phyloP scores from a whole-genome alignment of 805 yeast genomes.

The Clavispora vitiphila region DNA sequence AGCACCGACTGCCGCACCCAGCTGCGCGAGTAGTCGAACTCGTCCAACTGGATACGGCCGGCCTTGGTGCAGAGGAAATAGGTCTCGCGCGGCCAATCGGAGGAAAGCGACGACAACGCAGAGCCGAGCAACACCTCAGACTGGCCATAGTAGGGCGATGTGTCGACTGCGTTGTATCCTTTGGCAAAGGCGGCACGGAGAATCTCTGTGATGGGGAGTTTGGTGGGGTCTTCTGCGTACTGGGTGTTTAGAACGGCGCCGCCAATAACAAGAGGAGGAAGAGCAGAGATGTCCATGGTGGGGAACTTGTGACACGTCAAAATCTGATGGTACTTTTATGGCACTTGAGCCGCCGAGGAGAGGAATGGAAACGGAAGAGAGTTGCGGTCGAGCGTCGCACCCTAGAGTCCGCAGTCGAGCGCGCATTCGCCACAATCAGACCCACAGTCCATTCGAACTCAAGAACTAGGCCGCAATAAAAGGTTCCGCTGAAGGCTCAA shows the following conservation, averaged over 20 bases:
- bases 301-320: no score
- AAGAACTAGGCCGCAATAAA: no score
- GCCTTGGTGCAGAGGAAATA: slow-evolving; percentile 81
- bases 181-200: slow-evolving; percentile 53
- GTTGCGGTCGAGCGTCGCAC: no score
- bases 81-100: slow-evolving; percentile 47
- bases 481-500: no score
- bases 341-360: no score
- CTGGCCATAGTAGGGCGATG: slow-evolving; percentile 92
- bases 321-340: no score
- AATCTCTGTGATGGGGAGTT: slow-evolving; percentile 54
- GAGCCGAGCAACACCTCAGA: slow-evolving; percentile 72
- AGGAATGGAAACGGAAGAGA: no score
- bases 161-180: slow-evolving; percentile 78
- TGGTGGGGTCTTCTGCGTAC: slow-evolving; percentile 65
- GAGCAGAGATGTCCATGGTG: slow-evolving; percentile 17
- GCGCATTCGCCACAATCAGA: no score
- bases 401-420: no score
- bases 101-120: slow-evolving; percentile 39
- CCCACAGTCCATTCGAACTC: no score
- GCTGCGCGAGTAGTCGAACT: slow-evolving; percentile 67
- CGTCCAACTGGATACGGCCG: slow-evolving; percentile 65
- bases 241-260: slow-evolving; percentile 86
- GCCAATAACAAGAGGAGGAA: slow-evolving; percentile 68
- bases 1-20: slow-evolving; percentile 57